Evolutionary conservation across 2,329 filamentous ascomycete species (phyloP).

Genomic region (Aspergillus intermedius): DNA sequence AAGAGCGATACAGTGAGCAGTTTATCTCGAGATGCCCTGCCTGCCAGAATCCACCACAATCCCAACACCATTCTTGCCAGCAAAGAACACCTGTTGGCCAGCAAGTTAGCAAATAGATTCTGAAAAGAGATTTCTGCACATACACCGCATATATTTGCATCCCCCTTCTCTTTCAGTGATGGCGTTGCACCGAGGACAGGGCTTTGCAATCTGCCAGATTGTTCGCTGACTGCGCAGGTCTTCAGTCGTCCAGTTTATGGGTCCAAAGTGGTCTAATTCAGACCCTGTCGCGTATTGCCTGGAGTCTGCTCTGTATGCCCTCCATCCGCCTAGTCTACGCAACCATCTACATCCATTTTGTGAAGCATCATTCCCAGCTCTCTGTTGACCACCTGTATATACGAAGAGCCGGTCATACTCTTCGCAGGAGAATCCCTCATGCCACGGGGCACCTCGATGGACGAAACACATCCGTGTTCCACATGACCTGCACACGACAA

Average conservation of each 20-base stretch:
- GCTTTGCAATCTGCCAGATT: constrained; percentile 5
- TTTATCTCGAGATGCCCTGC: constrained; percentile 8
- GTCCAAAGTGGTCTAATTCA: not conserved
- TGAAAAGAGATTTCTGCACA: not conserved
- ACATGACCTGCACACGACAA: constrained; percentile 12
- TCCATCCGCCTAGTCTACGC: not conserved
- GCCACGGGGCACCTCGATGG: constrained; percentile 10
- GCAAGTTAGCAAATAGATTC: constrained; percentile 1
- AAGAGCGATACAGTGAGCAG: constrained; percentile 1
- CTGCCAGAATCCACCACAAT: constrained; percentile 11
- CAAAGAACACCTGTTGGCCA: constrained; percentile 8
- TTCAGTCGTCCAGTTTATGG: not conserved
- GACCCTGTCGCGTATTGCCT: not conserved
- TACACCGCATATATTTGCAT: constrained; percentile 14
- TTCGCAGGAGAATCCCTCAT: constrained; percentile 12
- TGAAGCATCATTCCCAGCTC: not conserved
- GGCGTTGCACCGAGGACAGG: constrained; percentile 9
- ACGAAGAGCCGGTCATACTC: constrained; percentile 7
- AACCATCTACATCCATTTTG: not conserved
- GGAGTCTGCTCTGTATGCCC: not conserved
- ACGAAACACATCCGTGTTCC: constrained; percentile 13
- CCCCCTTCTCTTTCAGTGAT: constrained; percentile 10
- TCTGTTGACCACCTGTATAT: not conserved
- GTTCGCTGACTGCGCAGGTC: constrained; percentile 4
- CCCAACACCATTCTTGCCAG: constrained; percentile 14